Percentiles rank a stretch among this genome's conserved stretches.
Evolutionary conservation across 2,329 filamentous ascomycete species (phyloP).

Genomic region (Epicoccum sorghinum): DNA sequence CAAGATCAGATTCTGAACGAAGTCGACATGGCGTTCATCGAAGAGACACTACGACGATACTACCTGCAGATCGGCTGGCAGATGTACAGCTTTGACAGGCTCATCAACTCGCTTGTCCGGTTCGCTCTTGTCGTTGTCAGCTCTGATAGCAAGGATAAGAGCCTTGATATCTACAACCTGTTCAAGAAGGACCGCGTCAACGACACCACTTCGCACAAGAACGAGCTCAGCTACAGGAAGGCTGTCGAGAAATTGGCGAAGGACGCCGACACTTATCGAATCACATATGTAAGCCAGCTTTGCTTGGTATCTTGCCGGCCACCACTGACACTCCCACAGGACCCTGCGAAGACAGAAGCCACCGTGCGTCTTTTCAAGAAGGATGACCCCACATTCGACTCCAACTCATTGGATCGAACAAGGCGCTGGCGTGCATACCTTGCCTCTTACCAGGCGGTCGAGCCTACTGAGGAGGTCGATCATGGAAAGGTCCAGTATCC

Average conservation of each 20-base stretch:
- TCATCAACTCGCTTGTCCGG: conserved; percentile 80
- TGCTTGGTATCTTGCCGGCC: neutral
- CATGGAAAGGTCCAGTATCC: conserved; percentile 44
- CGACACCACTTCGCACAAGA: conserved; percentile 86
- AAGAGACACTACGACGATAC: conserved; percentile 89
- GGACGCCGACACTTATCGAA: conserved; percentile 88
- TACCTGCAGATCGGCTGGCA: conserved; percentile 93
- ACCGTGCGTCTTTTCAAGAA: conserved; percentile 84
- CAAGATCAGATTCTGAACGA: conserved; percentile 85
- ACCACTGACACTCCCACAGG: conserved; percentile 33
- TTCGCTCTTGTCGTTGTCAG: conserved; percentile 84
- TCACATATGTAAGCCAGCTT: conserved; percentile 78
- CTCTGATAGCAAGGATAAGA: conserved; percentile 90
- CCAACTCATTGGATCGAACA: conserved; percentile 68
- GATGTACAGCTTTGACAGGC: conserved; percentile 89
- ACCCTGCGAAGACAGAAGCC: conserved; percentile 72
- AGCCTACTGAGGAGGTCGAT: conserved; percentile 69
- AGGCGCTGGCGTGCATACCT: conserved; percentile 93
- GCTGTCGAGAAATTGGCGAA: conserved; percentile 92
- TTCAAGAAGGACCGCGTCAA: conserved; percentile 82
- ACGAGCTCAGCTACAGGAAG: conserved; percentile 88
- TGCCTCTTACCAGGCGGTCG: conserved; percentile 85
- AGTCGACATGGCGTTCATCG: conserved; percentile 80
- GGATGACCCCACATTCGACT: conserved; percentile 79
- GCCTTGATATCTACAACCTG: conserved; percentile 83